Conservation (phyloP, 208 protist genomes). For the Angomonas ambiguus region DNA sequence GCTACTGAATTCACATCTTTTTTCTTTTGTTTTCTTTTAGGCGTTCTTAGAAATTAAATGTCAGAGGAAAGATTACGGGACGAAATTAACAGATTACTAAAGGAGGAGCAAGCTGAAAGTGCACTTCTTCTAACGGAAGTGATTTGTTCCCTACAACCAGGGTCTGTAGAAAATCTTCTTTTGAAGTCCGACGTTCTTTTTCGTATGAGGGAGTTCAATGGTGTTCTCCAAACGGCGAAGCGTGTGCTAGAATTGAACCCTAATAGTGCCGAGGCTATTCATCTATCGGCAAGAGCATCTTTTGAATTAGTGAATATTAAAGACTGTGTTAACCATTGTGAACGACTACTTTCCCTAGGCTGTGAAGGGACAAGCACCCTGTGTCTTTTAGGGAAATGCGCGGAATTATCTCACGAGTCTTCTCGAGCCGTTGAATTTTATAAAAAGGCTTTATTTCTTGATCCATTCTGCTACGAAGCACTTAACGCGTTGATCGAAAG, state of each 20-base stretch:
- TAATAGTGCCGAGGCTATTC: slow-evolving; percentile 28
- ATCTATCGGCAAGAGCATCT: slow-evolving; percentile 57
- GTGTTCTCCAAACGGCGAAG: slow-evolving; percentile 38
- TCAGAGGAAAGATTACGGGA: background rate
- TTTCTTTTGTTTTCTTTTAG: too few species aligned
- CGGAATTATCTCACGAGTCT: slow-evolving; percentile 57
- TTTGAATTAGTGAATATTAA: slow-evolving; percentile 72
- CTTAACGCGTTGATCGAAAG: slow-evolving; percentile 64
- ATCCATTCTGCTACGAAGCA: slow-evolving; percentile 73
- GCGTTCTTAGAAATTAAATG: too few species aligned
- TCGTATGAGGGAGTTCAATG: slow-evolving; percentile 63
- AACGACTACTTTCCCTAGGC: slow-evolving; percentile 19
- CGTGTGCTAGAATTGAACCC: slow-evolving; percentile 18
- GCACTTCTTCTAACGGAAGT: slow-evolving; percentile 64
- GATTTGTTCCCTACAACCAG: slow-evolving; percentile 38
- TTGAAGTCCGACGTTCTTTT: slow-evolving; percentile 53
- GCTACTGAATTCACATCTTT: too few species aligned
- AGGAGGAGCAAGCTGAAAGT: slow-evolving; percentile 52
- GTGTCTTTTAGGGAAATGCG: slow-evolving; percentile 70
- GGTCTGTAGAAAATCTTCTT: slow-evolving; percentile 23
- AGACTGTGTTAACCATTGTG: slow-evolving; percentile 37
- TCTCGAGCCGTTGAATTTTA: slow-evolving; percentile 59
- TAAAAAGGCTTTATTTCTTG: slow-evolving; percentile 46
- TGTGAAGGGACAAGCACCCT: slow-evolving; percentile 44
- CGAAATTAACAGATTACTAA: slow-evolving; percentile 22